Conservation (phyloP, 495 filamentous ascomycete species). For the Recurvomyces mirabilis region DNA sequence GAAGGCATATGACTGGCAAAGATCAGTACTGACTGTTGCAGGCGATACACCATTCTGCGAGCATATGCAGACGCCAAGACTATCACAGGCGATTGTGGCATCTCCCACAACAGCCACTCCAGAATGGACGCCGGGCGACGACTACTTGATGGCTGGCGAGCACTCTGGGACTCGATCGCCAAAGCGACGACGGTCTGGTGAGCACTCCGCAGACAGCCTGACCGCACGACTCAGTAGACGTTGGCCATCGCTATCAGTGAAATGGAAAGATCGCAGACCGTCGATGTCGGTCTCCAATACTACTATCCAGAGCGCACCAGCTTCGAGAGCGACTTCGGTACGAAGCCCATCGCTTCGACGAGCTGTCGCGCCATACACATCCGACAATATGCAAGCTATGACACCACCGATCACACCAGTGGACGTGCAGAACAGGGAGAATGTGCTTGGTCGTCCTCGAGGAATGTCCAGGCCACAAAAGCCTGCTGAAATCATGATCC, state of each 20-base stretch:
- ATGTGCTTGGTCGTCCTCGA: conserved; percentile 32
- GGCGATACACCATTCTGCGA: conserved; percentile 20
- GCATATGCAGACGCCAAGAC: conserved; percentile 7
- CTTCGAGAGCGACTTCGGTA: conserved; percentile 44
- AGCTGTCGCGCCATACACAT: conserved; percentile 1
- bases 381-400: conserved; percentile 50
- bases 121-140: conserved; percentile 17
- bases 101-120: background rate
- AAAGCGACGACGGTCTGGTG: conserved; percentile 56
- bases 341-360: conserved; percentile 7
- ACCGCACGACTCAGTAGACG: conserved; percentile 57
- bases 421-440: conserved; percentile 28
- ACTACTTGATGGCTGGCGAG: conserved; percentile 42
- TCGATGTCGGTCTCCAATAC: conserved; percentile 32
- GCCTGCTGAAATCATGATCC: conserved; percentile 26
- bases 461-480: conserved; percentile 20
- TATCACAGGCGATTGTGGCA: background rate
- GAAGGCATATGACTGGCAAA: background rate
- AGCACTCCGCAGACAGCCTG: conserved; percentile 50
- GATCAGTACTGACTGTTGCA: conserved; percentile 7
- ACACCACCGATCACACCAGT: conserved; percentile 44
- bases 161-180: conserved; percentile 37
- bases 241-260: conserved; percentile 61
- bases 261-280: conserved; percentile 44
- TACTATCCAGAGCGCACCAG: conserved; percentile 34